phyloP scores from a whole-genome alignment of 75 land plant genomes.

The Chamaecyparis obtusa region DNA sequence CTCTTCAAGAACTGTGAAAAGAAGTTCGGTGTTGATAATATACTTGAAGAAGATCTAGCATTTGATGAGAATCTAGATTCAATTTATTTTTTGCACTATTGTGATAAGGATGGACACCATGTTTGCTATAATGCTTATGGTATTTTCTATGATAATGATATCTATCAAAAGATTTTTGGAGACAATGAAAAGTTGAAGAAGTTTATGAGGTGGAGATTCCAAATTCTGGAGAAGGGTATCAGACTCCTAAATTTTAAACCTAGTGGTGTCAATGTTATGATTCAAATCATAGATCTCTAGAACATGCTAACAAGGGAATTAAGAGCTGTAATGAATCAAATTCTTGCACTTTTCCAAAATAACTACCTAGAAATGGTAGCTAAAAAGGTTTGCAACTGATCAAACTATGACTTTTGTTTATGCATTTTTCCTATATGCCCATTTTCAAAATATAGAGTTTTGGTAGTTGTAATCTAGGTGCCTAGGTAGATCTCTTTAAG shows the following conservation, averaged over 20 bases:
- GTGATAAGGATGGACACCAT: constrained; percentile 75
- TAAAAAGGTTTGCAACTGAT: constrained; percentile 46
- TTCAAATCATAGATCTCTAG: constrained; percentile 88
- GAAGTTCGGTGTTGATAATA: constrained; percentile 54
- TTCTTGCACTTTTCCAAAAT: constrained; percentile 74
- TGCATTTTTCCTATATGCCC: not conserved
- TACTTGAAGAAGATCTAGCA: constrained; percentile 77
- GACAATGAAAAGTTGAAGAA: constrained; percentile 71
- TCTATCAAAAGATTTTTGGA: constrained; percentile 80
- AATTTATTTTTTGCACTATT: constrained; percentile 73
- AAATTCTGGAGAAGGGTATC: constrained; percentile 79
- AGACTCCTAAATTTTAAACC: constrained; percentile 66
- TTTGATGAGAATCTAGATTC: constrained; percentile 68
- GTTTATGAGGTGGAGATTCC: constrained; percentile 88
- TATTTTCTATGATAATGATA: constrained; percentile 71
- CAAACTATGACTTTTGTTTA: not conserved
- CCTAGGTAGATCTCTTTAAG: not conserved
- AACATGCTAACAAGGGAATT: constrained; percentile 80
- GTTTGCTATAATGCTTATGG: constrained; percentile 95
- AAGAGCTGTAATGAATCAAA: constrained; percentile 61
- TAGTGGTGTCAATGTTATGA: constrained; percentile 72
- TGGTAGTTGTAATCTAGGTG: not conserved
- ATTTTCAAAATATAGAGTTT: not conserved
- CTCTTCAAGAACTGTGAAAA: too few relatives aligned
- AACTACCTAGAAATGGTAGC: constrained; percentile 96